phyloP scores from a whole-genome alignment of 2,329 filamentous ascomycete species.

The Teratosphaeria nubilosa region DNA sequence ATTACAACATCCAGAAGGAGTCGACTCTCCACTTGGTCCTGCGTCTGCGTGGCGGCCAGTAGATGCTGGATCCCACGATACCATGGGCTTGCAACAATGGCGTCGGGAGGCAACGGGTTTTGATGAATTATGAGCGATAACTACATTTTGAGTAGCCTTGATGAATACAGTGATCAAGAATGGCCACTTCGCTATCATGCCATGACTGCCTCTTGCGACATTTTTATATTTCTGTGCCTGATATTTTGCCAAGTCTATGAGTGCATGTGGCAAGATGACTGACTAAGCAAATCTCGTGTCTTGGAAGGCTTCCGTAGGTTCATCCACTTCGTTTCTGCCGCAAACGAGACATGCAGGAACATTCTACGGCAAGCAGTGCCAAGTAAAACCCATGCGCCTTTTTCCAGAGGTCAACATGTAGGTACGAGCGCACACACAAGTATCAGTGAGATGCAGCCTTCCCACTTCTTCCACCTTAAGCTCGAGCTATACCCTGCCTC shows the following conservation, averaged over 20 bases:
- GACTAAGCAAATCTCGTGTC: not conserved
- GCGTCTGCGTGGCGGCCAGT: slow-evolving; percentile 47
- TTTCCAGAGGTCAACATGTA: not conserved
- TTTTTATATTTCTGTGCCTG: not conserved
- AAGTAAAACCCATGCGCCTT: not conserved
- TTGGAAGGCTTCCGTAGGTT: not conserved
- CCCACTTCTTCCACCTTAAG: slow-evolving; percentile 42
- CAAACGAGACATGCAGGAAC: not conserved
- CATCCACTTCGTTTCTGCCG: not conserved
- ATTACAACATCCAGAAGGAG: slow-evolving; percentile 93
- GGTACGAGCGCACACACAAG: not conserved
- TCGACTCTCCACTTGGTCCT: slow-evolving; percentile 55
- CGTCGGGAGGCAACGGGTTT: not conserved
- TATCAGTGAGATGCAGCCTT: not conserved
- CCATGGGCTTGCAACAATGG: not conserved
- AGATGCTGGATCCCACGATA: slow-evolving; percentile 17
- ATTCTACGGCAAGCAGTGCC: not conserved
- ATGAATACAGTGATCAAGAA: not conserved
- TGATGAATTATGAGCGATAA: slow-evolving; percentile 9
- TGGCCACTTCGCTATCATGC: not conserved
- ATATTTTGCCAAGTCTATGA: not conserved
- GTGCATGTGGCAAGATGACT: not conserved
- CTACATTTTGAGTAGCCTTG: not conserved
- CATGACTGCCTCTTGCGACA: not conserved
- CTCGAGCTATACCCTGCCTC: slow-evolving; percentile 46